Percentiles rank a stretch among this genome's conserved stretches.
phyloP scores from a whole-genome alignment of 768 basidiomycete species.

The Lanmaoa pseudosensibilis region DNA sequence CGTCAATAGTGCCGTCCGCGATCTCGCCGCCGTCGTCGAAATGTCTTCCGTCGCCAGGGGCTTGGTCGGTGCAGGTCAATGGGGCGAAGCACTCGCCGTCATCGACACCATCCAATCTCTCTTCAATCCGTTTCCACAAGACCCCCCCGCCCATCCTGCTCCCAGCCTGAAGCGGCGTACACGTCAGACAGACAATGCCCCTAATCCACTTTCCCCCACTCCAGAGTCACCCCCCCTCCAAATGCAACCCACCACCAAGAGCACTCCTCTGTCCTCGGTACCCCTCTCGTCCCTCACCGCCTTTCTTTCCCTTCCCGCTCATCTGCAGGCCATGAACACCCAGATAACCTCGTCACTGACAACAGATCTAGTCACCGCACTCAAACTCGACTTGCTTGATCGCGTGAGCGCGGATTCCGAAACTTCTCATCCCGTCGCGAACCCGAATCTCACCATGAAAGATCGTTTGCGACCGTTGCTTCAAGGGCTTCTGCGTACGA shows the following conservation, averaged over 20 bases:
- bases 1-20: constrained; percentile 61
- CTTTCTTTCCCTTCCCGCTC: constrained; percentile 72
- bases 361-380: constrained; percentile 69
- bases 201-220: constrained; percentile 38
- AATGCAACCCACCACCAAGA: constrained; percentile 26
- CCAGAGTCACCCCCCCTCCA: constrained; percentile 30
- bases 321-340: constrained; percentile 67
- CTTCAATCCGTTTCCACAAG: constrained; percentile 40
- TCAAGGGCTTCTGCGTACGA: constrained; percentile 73
- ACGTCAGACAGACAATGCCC: constrained; percentile 17
- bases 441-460: constrained; percentile 46
- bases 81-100: constrained; percentile 79
- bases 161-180: constrained; percentile 5
- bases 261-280: constrained; percentile 37
- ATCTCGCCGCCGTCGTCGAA: constrained; percentile 72
- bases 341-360: constrained; percentile 79
- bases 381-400: constrained; percentile 64
- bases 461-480: constrained; percentile 73
- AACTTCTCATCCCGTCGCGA: constrained; percentile 12
- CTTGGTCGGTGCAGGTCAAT: constrained; percentile 83
- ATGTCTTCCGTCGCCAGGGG: constrained; percentile 69
- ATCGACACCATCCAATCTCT: constrained; percentile 66
- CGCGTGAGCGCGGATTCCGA: constrained; percentile 40
- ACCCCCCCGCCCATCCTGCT: constrained; percentile 3
- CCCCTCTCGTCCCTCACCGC: constrained; percentile 70